Evolutionary conservation across 441 rosid genomes (phyloP).

Genomic region (Arabidopsis lyrata): DNA sequence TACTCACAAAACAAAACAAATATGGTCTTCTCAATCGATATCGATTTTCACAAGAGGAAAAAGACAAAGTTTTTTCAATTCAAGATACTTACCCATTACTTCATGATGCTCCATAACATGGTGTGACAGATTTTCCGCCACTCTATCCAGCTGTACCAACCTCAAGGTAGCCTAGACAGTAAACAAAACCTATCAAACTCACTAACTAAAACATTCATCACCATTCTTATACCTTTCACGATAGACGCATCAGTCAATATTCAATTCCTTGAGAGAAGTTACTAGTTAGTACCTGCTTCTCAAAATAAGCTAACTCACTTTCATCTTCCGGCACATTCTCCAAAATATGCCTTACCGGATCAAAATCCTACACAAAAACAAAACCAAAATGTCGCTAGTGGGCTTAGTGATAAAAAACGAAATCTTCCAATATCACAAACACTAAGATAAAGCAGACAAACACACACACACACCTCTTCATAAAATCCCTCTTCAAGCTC

Average conservation of each 20-base stretch:
- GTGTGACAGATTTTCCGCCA: conserved; percentile 78
- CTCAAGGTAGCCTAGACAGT: conserved; percentile 82
- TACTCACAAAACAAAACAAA: conserved; percentile 7
- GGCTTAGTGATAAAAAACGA: background rate
- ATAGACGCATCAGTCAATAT: background rate
- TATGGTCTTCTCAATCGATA: conserved; percentile 1
- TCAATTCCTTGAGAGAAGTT: background rate
- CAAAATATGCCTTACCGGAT: conserved; percentile 79
- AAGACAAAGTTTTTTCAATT: conserved; percentile 6
- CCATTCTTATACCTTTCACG: background rate
- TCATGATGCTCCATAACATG: conserved; percentile 98
- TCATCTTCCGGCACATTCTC: conserved; percentile 80
- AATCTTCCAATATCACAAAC: background rate
- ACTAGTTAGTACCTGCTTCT: conserved; percentile 71
- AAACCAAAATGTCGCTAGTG: background rate
- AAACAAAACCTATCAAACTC: conserved; percentile 23
- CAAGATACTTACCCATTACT: conserved; percentile 86
- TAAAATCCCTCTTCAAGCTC: conserved; percentile 89
- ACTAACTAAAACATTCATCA: background rate
- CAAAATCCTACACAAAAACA: conserved; percentile 69
- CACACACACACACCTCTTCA: conserved; percentile 63
- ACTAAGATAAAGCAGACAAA: background rate
- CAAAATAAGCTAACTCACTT: conserved; percentile 72
- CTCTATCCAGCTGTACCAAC: conserved; percentile 86
- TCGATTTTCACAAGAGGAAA: background rate